These are phyloP conservation scores for Apostasia ramifera DNA, from an alignment of 106 monocot species.

Conservation along the genomic window DNA sequence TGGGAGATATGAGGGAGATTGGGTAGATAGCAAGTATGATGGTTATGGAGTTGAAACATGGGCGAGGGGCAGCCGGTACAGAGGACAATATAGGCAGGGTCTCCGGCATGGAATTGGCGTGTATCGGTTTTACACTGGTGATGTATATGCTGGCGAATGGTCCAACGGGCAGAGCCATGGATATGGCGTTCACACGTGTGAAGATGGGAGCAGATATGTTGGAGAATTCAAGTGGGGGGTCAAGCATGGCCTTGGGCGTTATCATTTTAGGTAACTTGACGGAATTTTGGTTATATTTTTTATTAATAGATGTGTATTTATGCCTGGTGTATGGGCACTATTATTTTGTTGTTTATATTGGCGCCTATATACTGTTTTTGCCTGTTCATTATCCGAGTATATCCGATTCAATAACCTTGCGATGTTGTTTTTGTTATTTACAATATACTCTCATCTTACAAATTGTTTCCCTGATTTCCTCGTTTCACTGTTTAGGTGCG, in stretches of 20 bases:
- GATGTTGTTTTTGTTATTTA: too few relatives aligned
- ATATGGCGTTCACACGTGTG: constrained; percentile 76
- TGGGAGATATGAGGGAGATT: constrained; percentile 92
- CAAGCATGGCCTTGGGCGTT: constrained; percentile 93
- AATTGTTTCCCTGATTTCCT: too few relatives aligned
- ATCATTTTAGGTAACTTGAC: constrained; percentile 81
- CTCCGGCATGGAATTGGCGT: constrained; percentile 82
- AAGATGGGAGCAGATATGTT: constrained; percentile 90
- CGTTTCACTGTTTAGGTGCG: too few relatives aligned
- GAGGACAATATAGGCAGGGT: constrained; percentile 80
- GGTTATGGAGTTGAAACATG: constrained; percentile 95
- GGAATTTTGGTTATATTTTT: background rate
- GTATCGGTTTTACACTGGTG: constrained; percentile 85
- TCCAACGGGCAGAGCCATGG: constrained; percentile 96
- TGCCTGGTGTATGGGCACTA: too few relatives aligned
- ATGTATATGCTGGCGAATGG: constrained; percentile 92
- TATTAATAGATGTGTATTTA: too few relatives aligned
- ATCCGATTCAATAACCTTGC: too few relatives aligned
- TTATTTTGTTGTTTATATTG: too few relatives aligned
- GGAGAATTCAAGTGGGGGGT: constrained; percentile 94
- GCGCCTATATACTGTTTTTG: too few relatives aligned
- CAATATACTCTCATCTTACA: too few relatives aligned
- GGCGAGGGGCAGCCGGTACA: constrained; percentile 80
- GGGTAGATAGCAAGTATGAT: constrained; percentile 91
- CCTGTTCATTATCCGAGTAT: too few relatives aligned